Base-by-base conservation (phyloP, 345 rosid species). In the Pistacia atlantica region DNA sequence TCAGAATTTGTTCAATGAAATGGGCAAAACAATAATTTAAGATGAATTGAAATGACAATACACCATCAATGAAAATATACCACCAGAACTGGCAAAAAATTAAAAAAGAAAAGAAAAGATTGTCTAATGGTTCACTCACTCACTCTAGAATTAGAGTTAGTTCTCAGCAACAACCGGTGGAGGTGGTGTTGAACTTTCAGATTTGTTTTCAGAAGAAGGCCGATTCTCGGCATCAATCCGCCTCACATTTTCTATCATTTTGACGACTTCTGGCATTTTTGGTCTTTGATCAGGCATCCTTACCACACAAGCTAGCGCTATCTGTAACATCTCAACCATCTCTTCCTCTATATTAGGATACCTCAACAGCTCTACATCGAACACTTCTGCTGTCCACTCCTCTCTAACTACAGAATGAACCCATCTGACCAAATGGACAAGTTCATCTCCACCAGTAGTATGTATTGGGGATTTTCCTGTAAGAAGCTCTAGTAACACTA, bases 351-450 rank as follows among this genome's bases (percentile, higher is more conserved):
- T 97, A 75, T 92, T 92, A 10, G 98, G 89, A 84, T 87, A 91
- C 83, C 93, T 88, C 82, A 92, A 80, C 81, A 97, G 88, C 89
- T 94, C 98, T 0, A 94, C 68, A n/a, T 97, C 99, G 8, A 94
- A 96, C 4, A 97, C 99, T 71, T 97, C 98, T 38, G 98, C 98
- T 0, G 97, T 96, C 99, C 98, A 94, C 84, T 96, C 99, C 73
- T 96, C 99, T 37, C 98, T 86, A 65, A 96, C 99, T 6, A 97
- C 98, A 0, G 97, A 97, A 78, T 94, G 97, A 68, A 97, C 99
- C 99, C 99, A 97, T 76, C 97, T 81, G 57, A 92, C 99, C 87
- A 97, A 84, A 80, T 97, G 98, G 61, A 94, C 83, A 10, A 94
- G 89, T 86, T 97, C 99, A 16, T 94, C 97, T 0, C 97, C 92